Conservation (phyloP, 2,329 filamentous ascomycete genomes). For the Paracoccidioides brasiliensis region DNA sequence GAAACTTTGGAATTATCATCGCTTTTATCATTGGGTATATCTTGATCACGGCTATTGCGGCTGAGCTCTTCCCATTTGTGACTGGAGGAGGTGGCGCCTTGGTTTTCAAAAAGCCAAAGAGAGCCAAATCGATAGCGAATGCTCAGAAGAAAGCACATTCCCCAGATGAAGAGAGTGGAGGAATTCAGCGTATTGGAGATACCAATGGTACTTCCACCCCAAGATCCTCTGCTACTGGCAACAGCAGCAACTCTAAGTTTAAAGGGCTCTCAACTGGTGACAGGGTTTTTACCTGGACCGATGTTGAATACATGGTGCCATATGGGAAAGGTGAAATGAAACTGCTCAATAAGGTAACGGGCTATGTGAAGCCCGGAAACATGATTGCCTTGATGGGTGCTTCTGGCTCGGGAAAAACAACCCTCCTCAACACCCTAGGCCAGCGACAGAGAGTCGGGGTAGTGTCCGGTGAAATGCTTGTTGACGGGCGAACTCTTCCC, state of each 20-base stretch:
- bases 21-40: conserved; percentile 66
- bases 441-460: conserved; percentile 57
- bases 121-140: conserved; percentile 34
- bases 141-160: conserved; percentile 42
- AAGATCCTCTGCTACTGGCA: background rate
- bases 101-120: conserved; percentile 50
- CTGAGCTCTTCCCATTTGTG: conserved; percentile 51
- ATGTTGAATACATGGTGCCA: conserved; percentile 61
- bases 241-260: background rate
- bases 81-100: conserved; percentile 41
- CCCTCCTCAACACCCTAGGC: conserved; percentile 62
- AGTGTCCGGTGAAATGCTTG: conserved; percentile 56
- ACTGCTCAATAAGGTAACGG: conserved; percentile 56
- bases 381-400: conserved; percentile 75
- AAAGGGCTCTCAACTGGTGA: conserved; percentile 42
- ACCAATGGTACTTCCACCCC: background rate
- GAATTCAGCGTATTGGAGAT: conserved; percentile 8
- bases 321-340: conserved; percentile 49
- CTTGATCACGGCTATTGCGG: conserved; percentile 54
- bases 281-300: conserved; percentile 56
- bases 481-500: conserved; percentile 51
- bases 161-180: conserved; percentile 7
- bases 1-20: conserved; percentile 66
- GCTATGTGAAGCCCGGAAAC: conserved; percentile 66
- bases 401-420: conserved; percentile 73